Percentiles rank a stretch among this genome's conserved stretches.
phyloP scores from a whole-genome alignment of 768 basidiomycete species.

The Tulasnella sp. region DNA sequence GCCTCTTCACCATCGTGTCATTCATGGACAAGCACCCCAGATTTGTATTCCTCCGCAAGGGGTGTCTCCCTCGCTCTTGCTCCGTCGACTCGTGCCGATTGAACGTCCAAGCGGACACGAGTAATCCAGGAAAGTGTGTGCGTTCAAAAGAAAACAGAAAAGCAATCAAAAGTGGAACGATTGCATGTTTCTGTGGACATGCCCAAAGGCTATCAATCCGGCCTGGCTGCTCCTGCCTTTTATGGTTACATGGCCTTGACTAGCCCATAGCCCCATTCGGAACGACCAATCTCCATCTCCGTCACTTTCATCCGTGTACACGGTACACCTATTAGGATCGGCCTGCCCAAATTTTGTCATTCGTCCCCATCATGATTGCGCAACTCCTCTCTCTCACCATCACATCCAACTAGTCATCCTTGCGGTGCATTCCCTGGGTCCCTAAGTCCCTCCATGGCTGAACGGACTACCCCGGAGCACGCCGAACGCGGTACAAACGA shows the following conservation, averaged over 20 bases:
- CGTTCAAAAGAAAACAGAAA: background rate
- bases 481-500: background rate
- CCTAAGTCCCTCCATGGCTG: background rate
- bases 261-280: slow-evolving; percentile 7
- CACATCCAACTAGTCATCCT: background rate
- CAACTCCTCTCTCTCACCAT: background rate
- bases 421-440: background rate
- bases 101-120: background rate
- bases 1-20: background rate
- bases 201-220: background rate
- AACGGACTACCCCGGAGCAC: background rate
- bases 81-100: slow-evolving; percentile 1
- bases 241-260: background rate
- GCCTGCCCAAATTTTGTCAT: background rate
- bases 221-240: background rate
- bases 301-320: slow-evolving; percentile 7
- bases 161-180: slow-evolving; percentile 6
- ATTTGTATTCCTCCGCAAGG: background rate
- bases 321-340: background rate
- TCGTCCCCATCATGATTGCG: background rate
- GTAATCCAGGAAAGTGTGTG: background rate
- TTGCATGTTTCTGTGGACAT: background rate
- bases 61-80: background rate
- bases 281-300: slow-evolving; percentile 3
- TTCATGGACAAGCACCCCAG: background rate